Base-by-base conservation (phyloP, 2,329 filamentous ascomycete species). In the Aurifilum marmelostoma region DNA sequence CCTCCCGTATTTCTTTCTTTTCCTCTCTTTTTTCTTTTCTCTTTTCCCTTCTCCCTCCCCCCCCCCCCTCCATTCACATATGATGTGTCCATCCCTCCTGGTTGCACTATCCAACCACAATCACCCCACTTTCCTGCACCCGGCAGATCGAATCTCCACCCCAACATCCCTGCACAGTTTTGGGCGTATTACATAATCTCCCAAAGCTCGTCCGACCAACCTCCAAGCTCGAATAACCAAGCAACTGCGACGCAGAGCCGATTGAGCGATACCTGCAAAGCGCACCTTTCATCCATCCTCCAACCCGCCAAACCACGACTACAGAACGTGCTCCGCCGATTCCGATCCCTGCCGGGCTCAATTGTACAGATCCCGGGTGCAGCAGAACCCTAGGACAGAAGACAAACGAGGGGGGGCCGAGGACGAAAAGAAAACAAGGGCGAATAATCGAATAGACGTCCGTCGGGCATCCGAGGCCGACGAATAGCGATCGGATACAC, bases 161-260 rank as follows among this genome's bases (percentile, higher is more conserved):
- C n/a, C n/a, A n/a, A n/a, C n/a, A n/a, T n/a, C n/a, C n/a, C n/a
- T n/a, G n/a, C n/a, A n/a, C n/a, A n/a, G n/a, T n/a, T n/a, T n/a
- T 43, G 16, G 3, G 14, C 6, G 18, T 24, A 50, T 58, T 41
- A 63, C 47, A 16, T 63, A 64, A 67, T 32, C 67, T 41, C 11
- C n/a, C 50, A 3, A 16, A 12, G 27, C 47, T 50, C 34, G 9
- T 21, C 63, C 56, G 29, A 59, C 66, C 66, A 37, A 63, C 66
- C 66, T 67, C 60, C 59, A 62, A 52, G 24, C 29, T 62, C 54
- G 61, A 43, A 34, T 14, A 32, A 52, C 65, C 65, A 64, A 67
- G 58, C 68, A 56, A 59, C 29, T 29, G 32, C 21, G 37, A 37
- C 21, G 34, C n/a, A n/a, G n/a, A 41, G 18, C 32, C n/a, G 34